Evolutionary conservation across 768 basidiomycete genomes (phyloP).

Genomic region (Suillus subaureus): DNA sequence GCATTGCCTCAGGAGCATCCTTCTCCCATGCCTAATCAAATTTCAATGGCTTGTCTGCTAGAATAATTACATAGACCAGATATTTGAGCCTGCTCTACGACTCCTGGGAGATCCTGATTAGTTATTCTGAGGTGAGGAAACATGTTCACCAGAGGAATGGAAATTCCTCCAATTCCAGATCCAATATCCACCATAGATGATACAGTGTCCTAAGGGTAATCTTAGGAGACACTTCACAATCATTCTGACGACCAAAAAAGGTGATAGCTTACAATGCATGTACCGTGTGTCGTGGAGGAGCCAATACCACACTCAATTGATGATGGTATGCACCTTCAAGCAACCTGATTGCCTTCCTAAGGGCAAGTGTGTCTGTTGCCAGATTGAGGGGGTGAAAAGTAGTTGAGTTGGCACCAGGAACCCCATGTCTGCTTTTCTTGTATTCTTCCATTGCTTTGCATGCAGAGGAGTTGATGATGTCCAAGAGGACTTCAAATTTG

Average conservation of each 20-base stretch:
- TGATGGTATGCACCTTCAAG: slow-evolving; percentile 31
- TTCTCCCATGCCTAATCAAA: slow-evolving; percentile 16
- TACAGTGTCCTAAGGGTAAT: slow-evolving; percentile 25
- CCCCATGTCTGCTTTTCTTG: slow-evolving; percentile 23
- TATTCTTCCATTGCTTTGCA: slow-evolving; percentile 28
- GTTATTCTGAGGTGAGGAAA: slow-evolving; percentile 29
- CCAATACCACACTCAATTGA: slow-evolving; percentile 26
- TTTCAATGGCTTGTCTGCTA: not conserved
- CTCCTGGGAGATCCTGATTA: slow-evolving; percentile 32
- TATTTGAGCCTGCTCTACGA: slow-evolving; percentile 24
- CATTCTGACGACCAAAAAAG: not conserved
- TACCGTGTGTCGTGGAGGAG: slow-evolving; percentile 31
- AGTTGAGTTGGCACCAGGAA: slow-evolving; percentile 28
- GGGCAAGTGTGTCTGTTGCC: slow-evolving; percentile 18
- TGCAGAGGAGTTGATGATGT: slow-evolving; percentile 33
- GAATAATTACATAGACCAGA: not conserved
- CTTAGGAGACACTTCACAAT: not conserved
- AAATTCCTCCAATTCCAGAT: slow-evolving; percentile 29
- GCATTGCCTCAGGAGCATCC: slow-evolving; percentile 22
- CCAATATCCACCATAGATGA: slow-evolving; percentile 33
- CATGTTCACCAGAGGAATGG: slow-evolving; percentile 26
- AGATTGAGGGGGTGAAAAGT: slow-evolving; percentile 26
- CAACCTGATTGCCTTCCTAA: slow-evolving; percentile 28
- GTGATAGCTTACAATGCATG: slow-evolving; percentile 21
- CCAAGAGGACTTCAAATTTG: slow-evolving; percentile 33